These are phyloP conservation scores for Serendipita sp. DNA, from an alignment of 768 basidiomycete genomes.

Conservation along the genomic window DNA sequence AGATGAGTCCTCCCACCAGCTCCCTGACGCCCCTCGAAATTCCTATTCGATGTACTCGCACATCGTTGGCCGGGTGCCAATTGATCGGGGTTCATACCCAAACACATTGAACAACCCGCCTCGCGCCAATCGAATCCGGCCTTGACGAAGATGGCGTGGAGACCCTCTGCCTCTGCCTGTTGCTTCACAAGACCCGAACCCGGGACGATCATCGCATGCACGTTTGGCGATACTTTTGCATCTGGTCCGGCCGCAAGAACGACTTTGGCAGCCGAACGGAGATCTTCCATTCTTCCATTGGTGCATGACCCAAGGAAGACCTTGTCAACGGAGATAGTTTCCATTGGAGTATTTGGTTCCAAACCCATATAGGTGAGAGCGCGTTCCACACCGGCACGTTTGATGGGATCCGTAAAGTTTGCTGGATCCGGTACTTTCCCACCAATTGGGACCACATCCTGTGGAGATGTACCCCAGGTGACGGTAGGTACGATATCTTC, in stretches of 20 bases:
- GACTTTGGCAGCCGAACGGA: constrained; percentile 70
- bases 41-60: constrained; percentile 83
- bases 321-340: constrained; percentile 68
- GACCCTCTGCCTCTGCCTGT: constrained; percentile 78
- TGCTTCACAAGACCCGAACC: constrained; percentile 82
- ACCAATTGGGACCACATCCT: constrained; percentile 72
- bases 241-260: constrained; percentile 56
- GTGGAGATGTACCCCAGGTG: constrained; percentile 86
- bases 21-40: constrained; percentile 58
- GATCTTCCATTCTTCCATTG: constrained; percentile 84
- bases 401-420: constrained; percentile 42
- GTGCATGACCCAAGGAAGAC: constrained; percentile 92
- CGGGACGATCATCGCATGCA: constrained; percentile 82
- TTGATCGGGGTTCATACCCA: constrained; percentile 93
- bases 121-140: constrained; percentile 94
- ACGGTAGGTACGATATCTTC: constrained; percentile 79
- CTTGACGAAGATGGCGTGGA: constrained; percentile 71
- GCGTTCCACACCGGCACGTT: constrained; percentile 53
- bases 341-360: constrained; percentile 56
- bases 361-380: constrained; percentile 81
- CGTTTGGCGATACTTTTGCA: constrained; percentile 52
- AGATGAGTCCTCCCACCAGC: constrained; percentile 81
- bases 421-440: constrained; percentile 65
- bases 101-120: constrained; percentile 90
- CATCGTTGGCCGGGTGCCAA: constrained; percentile 68